phyloP scores from a whole-genome alignment of 129 eudicot genomes.

The Daucus carota region DH1_v3.0 NC_030384.2:48049501-48050000 shows the following conservation, averaged over 20 bases:
- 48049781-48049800: slow-evolving; percentile 19
- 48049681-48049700: background rate
- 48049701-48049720: background rate
- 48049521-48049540: slow-evolving; percentile 6
- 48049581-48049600: slow-evolving; percentile 13
- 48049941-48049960: too few species aligned
- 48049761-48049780: slow-evolving; percentile 13
- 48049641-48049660: slow-evolving; percentile 6
- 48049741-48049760: slow-evolving; percentile 20
- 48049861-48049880: background rate
- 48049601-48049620: slow-evolving; percentile 42
- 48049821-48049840: background rate
- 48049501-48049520: background rate
- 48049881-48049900: background rate
- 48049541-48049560: slow-evolving; percentile 18
- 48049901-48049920: too few species aligned
- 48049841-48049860: background rate
- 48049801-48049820: background rate
- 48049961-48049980: too few species aligned
- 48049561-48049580: slow-evolving; percentile 19
- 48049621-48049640: background rate
- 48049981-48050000: background rate
- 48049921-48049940: too few species aligned
- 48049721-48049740: slow-evolving; percentile 18
- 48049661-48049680: background rate